Evolutionary conservation across 768 basidiomycete species (phyloP).

Genomic region (Suillus fuscotomentosus): DNA sequence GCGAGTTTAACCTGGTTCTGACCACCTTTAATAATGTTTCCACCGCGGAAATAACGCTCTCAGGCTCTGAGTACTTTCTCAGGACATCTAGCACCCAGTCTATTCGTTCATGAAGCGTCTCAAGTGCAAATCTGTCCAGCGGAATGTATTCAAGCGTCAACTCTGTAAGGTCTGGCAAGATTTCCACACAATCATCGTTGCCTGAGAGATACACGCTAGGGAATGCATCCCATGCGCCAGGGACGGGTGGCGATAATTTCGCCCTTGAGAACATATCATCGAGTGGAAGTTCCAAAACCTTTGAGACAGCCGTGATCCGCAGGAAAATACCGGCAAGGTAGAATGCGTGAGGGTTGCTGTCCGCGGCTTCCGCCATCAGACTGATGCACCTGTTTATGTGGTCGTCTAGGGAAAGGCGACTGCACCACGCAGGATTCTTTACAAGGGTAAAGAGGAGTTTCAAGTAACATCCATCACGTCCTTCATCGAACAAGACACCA

Average conservation of each 20-base stretch:
- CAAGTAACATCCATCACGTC: conserved; percentile 2
- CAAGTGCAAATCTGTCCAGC: background rate
- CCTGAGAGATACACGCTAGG: conserved; percentile 5
- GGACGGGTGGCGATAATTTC: background rate
- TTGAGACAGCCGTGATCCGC: background rate
- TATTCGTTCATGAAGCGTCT: background rate
- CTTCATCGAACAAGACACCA: background rate
- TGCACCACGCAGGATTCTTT: background rate
- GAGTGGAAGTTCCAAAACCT: background rate
- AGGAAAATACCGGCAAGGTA: background rate
- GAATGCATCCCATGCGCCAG: conserved; percentile 3
- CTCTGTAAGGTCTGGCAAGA: background rate
- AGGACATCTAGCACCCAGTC: conserved; percentile 3
- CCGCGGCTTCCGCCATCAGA: conserved; percentile 1
- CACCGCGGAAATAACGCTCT: conserved; percentile 1
- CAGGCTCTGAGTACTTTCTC: conserved; percentile 3
- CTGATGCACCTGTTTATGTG: conserved; percentile 1
- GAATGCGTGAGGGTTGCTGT: conserved; percentile 1
- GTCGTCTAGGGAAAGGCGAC: conserved; percentile 1
- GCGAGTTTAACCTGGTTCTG: conserved; percentile 1
- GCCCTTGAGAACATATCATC: background rate
- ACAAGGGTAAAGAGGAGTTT: conserved; percentile 1
- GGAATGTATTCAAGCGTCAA: conserved; percentile 2
- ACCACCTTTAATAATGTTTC: background rate
- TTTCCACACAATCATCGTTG: conserved; percentile 3